Evolutionary conservation across 1,284 basidiomycete genomes (phyloP).

Genomic region (Rhizoctonia solani): DNA sequence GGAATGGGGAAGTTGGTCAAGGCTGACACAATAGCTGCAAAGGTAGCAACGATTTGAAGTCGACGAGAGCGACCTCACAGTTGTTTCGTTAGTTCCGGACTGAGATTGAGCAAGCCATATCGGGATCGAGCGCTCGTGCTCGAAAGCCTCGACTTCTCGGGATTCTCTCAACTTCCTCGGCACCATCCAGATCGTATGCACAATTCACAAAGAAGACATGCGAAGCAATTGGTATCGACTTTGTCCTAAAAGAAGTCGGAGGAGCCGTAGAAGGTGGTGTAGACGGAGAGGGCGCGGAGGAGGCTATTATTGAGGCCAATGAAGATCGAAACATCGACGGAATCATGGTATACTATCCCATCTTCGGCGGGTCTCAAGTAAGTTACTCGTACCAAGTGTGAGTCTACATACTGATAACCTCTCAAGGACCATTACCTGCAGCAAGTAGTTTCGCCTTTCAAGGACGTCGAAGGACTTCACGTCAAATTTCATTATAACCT

Average conservation of each 20-base stretch:
- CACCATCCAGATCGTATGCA: conserved; percentile 88
- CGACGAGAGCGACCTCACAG: conserved; percentile 51
- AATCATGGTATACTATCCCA: conserved; percentile 98
- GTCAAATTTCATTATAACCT: conserved; percentile 96
- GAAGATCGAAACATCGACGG: conserved; percentile 85
- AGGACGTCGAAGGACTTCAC: conserved; percentile 96
- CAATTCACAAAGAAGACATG: conserved; percentile 94
- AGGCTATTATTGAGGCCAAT: conserved; percentile 94
- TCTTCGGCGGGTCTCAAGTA: conserved; percentile 82
- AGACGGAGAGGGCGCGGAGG: conserved; percentile 80
- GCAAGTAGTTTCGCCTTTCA: conserved; percentile 92
- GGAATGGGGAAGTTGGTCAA: conserved; percentile 77
- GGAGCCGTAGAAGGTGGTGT: conserved; percentile 56
- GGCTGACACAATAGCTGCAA: conserved; percentile 69
- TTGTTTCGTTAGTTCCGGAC: background rate
- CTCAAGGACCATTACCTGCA: conserved; percentile 93
- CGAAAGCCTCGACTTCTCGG: conserved; percentile 81
- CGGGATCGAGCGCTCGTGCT: conserved; percentile 38
- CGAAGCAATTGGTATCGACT: conserved; percentile 84
- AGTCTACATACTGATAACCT: conserved; percentile 22
- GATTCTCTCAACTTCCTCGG: conserved; percentile 85
- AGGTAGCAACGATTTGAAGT: conserved; percentile 63
- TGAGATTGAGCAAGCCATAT: conserved; percentile 12
- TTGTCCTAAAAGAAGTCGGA: conserved; percentile 61
- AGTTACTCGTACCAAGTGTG: conserved; percentile 47